Conservation (phyloP, 176 grass and related monocot genomes). For the Aegilops longissima region DNA sequence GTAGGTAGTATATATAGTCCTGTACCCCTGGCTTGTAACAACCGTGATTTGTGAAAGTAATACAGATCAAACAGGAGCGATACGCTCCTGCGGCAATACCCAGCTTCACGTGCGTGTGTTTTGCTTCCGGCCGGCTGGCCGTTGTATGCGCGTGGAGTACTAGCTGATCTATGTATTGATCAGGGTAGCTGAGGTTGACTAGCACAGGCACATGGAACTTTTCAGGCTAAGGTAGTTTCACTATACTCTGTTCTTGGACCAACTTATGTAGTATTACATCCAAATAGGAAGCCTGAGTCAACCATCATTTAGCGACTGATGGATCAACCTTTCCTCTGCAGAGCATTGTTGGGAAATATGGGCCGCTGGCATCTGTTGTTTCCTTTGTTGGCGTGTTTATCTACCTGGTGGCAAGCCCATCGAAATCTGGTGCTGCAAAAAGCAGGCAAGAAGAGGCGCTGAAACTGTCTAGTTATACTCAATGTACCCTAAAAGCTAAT, state of each 20-base stretch:
- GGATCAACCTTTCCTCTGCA: conserved; percentile 28
- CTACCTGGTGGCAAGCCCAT: conserved; percentile 54
- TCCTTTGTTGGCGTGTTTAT: conserved; percentile 58
- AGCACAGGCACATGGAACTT: conserved; percentile 27
- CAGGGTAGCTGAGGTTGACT: no score
- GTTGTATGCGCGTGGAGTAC: no score
- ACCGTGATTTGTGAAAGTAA: no score
- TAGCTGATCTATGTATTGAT: no score
- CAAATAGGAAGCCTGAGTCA: not conserved
- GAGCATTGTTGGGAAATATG: conserved; percentile 54
- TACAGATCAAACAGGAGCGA: no score
- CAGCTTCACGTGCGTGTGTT: no score
- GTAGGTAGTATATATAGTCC: no score
- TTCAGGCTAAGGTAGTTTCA: conserved; percentile 66
- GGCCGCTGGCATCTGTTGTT: conserved; percentile 50
- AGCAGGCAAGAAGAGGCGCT: conserved; percentile 71
- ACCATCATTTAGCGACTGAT: not conserved
- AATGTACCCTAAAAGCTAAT: not conserved
- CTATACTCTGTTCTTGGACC: not conserved
- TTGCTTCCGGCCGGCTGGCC: no score
- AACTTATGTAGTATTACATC: not conserved
- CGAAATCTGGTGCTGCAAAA: conserved; percentile 41
- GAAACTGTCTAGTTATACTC: conserved; percentile 12
- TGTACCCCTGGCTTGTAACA: no score
- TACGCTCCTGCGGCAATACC: no score